Conservation (phyloP, 1,284 basidiomycete genomes). For the Ganoderma meredithae region DNA sequence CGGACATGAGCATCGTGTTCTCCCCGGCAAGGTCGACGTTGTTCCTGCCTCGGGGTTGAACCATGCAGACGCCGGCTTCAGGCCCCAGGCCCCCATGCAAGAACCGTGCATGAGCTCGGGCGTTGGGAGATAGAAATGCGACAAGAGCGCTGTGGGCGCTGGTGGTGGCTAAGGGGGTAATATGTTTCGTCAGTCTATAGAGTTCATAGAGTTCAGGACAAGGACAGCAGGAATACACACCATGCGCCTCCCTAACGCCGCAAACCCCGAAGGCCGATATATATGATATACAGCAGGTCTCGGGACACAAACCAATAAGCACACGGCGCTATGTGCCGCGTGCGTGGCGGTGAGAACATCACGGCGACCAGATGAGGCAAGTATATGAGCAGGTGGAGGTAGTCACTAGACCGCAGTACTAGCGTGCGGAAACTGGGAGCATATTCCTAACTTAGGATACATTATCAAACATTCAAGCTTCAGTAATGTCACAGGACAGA, state of each 20-base stretch:
- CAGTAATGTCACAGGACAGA: neutral
- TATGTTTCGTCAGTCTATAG: neutral
- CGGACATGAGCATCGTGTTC: neutral
- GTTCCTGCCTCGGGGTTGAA: neutral
- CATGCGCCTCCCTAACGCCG: slow-evolving; percentile 1
- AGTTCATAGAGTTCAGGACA: neutral
- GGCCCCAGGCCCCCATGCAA: neutral
- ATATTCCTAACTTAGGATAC: neutral
- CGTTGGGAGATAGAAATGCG: neutral
- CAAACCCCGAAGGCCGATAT: slow-evolving; percentile 4
- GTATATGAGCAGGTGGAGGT: neutral
- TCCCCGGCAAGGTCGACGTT: neutral
- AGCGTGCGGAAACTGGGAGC: neutral
- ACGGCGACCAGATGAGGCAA: neutral
- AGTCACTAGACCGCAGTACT: neutral
- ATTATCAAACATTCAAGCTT: neutral
- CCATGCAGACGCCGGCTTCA: neutral
- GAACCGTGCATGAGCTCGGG: neutral
- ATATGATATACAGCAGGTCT: neutral
- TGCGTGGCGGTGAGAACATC: neutral
- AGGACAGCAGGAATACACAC: neutral
- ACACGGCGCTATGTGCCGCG: neutral
- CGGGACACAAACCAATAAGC: neutral
- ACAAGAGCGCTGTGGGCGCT: neutral
- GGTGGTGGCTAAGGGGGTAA: neutral